A percentile compares a stretch with the other conserved stretches of the same genome.
Conservation (phyloP, 257 asterid genomes). For the Cynanchum wilfordii region DNA sequence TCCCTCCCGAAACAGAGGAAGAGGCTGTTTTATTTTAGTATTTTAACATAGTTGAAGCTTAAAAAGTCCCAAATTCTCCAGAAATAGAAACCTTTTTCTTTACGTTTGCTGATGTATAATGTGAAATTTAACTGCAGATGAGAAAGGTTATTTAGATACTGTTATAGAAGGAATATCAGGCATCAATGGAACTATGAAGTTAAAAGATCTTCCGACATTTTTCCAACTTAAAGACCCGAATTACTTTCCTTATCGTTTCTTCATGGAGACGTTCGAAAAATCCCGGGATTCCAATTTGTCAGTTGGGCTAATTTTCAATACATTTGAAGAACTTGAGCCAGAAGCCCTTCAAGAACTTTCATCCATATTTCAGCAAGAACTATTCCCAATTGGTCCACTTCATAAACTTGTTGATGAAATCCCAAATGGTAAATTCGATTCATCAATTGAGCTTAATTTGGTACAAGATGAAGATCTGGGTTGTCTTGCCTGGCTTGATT, state of each 20-base stretch:
- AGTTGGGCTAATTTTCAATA: neutral
- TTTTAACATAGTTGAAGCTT: no score
- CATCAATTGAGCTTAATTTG: slow-evolving; percentile 14
- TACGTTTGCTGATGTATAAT: no score
- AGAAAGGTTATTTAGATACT: slow-evolving; percentile 4
- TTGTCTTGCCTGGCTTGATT: slow-evolving; percentile 20
- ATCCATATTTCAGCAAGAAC: neutral
- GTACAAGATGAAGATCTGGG: slow-evolving; percentile 16
- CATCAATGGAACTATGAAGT: neutral
- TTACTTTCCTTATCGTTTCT: neutral
- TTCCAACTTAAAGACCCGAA: neutral
- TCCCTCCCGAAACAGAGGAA: no score
- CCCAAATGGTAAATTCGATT: neutral
- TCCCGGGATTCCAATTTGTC: neutral
- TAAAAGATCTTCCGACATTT: neutral
- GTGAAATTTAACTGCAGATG: neutral
- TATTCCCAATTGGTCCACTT: slow-evolving; percentile 22
- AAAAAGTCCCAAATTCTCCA: no score
- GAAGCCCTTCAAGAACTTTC: slow-evolving; percentile 2
- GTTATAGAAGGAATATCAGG: neutral
- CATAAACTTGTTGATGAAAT: slow-evolving; percentile 9
- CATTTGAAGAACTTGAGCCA: slow-evolving; percentile 10
- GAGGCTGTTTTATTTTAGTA: no score
- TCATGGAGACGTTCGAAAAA: neutral
- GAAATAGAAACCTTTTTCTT: no score